Percentiles rank a stretch among this genome's conserved stretches.
Conservation (phyloP, 2,329 filamentous ascomycete genomes). For the Hysterium pulicare region DNA sequence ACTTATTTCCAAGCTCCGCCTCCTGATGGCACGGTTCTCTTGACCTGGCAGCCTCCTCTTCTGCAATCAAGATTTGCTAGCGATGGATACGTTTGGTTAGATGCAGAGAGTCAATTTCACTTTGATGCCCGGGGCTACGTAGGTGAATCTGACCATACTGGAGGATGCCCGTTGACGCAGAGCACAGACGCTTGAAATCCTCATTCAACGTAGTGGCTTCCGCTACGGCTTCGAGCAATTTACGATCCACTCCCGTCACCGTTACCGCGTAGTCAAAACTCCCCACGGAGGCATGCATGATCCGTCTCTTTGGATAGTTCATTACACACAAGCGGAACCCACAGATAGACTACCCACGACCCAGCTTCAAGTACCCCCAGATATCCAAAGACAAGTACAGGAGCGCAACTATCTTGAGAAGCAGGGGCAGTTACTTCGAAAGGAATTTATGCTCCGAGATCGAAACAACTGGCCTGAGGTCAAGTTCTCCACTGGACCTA, state of each 20-base stretch:
- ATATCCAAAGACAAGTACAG: slow-evolving; percentile 58
- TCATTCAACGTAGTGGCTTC: slow-evolving; percentile 77
- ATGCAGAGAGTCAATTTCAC: slow-evolving; percentile 72
- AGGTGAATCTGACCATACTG: slow-evolving; percentile 17
- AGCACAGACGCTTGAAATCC: slow-evolving; percentile 80
- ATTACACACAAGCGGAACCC: slow-evolving; percentile 77
- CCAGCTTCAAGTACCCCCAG: slow-evolving; percentile 60
- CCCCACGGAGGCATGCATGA: slow-evolving; percentile 69
- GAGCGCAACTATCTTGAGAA: slow-evolving; percentile 61
- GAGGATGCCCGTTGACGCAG: slow-evolving; percentile 13
- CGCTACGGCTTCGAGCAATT: slow-evolving; percentile 68
- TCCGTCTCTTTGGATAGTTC: slow-evolving; percentile 82
- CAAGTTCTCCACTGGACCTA: slow-evolving; percentile 55
- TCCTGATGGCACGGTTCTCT: slow-evolving; percentile 72
- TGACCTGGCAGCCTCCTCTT: slow-evolving; percentile 80
- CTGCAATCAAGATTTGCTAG: slow-evolving; percentile 75
- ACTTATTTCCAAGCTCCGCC: slow-evolving; percentile 78
- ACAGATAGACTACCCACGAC: slow-evolving; percentile 69
- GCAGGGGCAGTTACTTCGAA: slow-evolving; percentile 74
- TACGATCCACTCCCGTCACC: slow-evolving; percentile 73
- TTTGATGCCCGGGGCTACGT: slow-evolving; percentile 70
- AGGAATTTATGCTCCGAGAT: slow-evolving; percentile 93
- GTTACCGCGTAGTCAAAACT: slow-evolving; percentile 78
- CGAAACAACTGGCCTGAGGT: slow-evolving; percentile 87
- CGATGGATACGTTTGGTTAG: slow-evolving; percentile 89